Evolutionary conservation across 1,284 basidiomycete genomes (phyloP).

Genomic region (Acaromyces ingoldii): DNA sequence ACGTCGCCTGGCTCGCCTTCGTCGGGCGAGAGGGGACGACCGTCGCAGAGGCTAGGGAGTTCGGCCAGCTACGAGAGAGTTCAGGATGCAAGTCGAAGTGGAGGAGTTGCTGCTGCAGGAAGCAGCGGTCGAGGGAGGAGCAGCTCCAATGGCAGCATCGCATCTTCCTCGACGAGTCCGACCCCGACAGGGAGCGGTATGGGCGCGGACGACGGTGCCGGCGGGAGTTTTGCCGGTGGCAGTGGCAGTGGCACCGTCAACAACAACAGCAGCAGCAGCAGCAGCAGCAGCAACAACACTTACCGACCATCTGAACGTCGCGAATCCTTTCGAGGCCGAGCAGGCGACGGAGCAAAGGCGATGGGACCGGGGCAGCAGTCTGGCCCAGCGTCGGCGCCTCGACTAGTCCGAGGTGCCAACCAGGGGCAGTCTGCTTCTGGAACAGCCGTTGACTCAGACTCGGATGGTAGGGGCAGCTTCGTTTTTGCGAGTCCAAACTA

Average conservation of each 20-base stretch:
- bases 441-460: not conserved
- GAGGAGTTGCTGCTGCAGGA: not conserved
- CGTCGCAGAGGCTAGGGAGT: conserved; percentile 34
- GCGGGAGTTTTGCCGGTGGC: not conserved
- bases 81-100: conserved; percentile 25
- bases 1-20: too few species aligned
- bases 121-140: not conserved
- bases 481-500: conserved; percentile 25
- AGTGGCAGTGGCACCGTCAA: conserved; percentile 12
- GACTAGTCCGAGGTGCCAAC: conserved; percentile 23
- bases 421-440: conserved; percentile 8
- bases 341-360: conserved; percentile 25
- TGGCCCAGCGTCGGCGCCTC: conserved; percentile 22
- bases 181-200: not conserved
- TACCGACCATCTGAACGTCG: conserved; percentile 15
- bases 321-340: conserved; percentile 28
- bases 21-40: conserved; percentile 30
- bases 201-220: not conserved
- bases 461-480: conserved; percentile 23
- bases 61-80: conserved; percentile 42
- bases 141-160: not conserved
- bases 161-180: not conserved
- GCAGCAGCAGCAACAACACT: conserved; percentile 9
- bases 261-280: conserved; percentile 11
- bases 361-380: conserved; percentile 20